phyloP scores from a whole-genome alignment of 1,284 basidiomycete species.

The Cryptococcus sp. region DNA sequence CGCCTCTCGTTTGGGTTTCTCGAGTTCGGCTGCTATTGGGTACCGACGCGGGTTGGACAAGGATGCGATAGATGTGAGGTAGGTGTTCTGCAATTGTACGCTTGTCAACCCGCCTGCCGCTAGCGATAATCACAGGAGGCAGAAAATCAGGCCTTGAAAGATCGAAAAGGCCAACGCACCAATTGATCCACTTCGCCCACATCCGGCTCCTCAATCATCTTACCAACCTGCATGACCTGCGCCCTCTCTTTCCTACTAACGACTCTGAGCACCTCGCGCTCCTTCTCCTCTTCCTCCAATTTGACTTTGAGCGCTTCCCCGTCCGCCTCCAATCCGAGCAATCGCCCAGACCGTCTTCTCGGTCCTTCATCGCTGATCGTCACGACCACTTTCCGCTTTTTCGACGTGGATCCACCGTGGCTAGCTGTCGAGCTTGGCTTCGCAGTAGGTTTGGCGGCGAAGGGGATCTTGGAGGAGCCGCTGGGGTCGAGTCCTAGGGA shows the following conservation, averaged over 20 bases:
- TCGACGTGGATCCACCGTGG: slow-evolving; percentile 5
- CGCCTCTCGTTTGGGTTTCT: too few relatives aligned
- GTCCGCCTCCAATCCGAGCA: slow-evolving; percentile 46
- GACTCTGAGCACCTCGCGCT: slow-evolving; percentile 36
- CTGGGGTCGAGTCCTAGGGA: slow-evolving; percentile 48
- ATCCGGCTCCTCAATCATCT: slow-evolving; percentile 40
- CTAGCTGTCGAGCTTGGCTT: slow-evolving; percentile 16
- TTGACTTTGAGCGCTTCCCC: slow-evolving; percentile 34
- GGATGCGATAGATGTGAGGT: slow-evolving; percentile 10
- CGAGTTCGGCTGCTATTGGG: not conserved
- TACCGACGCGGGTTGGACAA: slow-evolving; percentile 9
- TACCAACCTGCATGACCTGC: slow-evolving; percentile 38
- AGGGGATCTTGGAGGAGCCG: slow-evolving; percentile 29
- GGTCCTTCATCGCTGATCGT: slow-evolving; percentile 30
- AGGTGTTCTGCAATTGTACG: slow-evolving; percentile 12
- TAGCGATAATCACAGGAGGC: not conserved
- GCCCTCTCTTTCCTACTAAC: slow-evolving; percentile 37
- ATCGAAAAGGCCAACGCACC: slow-evolving; percentile 18
- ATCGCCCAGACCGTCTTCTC: slow-evolving; percentile 37
- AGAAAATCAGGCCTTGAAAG: not conserved
- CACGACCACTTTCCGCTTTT: slow-evolving; percentile 31
- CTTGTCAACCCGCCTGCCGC: not conserved
- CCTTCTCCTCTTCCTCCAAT: slow-evolving; percentile 39
- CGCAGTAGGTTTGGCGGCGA: slow-evolving; percentile 1
- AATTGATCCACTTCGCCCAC: slow-evolving; percentile 26